These are phyloP conservation scores for Epicoccum sorghinum DNA, from an alignment of 2,329 filamentous ascomycete genomes.

Conservation along the genomic window DNA sequence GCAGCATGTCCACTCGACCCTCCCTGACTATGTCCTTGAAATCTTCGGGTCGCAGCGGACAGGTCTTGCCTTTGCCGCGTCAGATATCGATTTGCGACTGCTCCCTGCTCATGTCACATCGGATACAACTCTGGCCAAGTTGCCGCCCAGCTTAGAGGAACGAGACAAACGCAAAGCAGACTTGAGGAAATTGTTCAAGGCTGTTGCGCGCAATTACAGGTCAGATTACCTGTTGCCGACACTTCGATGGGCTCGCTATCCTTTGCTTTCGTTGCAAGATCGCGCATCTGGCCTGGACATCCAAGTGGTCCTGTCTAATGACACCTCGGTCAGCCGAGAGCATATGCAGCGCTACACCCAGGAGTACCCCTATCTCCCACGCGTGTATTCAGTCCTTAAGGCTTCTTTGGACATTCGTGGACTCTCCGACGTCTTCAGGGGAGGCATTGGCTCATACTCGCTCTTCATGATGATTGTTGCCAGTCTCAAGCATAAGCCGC, in stretches of 20 bases:
- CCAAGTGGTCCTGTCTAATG: conserved; percentile 57
- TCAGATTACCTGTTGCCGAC: conserved; percentile 20
- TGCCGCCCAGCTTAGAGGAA: conserved; percentile 23
- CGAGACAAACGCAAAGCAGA: conserved; percentile 6
- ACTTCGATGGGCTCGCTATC: conserved; percentile 43
- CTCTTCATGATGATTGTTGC: conserved; percentile 64
- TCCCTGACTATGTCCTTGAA: conserved; percentile 44
- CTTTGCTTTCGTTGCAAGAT: conserved; percentile 54
- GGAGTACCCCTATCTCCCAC: conserved; percentile 56
- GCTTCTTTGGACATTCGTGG: conserved; percentile 57
- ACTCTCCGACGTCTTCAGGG: conserved; percentile 54
- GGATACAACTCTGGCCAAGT: conserved; percentile 10
- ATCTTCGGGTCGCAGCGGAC: conserved; percentile 62
- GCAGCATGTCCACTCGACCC: conserved; percentile 17
- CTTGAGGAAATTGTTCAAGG: conserved; percentile 14
- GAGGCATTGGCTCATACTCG: conserved; percentile 61
- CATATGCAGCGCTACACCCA: conserved; percentile 55
- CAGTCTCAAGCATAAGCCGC: conserved; percentile 54
- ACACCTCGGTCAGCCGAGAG: conserved; percentile 49
- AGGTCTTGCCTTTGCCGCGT: conserved; percentile 58
- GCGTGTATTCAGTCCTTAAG: conserved; percentile 59
- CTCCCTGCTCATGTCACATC: conserved; percentile 18
- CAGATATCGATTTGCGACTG: conserved; percentile 60
- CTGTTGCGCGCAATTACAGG: background rate
- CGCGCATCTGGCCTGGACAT: conserved; percentile 56